Evolutionary conservation across 768 basidiomycete species (phyloP).

Genomic region (Galerina sulciceps): DNA sequence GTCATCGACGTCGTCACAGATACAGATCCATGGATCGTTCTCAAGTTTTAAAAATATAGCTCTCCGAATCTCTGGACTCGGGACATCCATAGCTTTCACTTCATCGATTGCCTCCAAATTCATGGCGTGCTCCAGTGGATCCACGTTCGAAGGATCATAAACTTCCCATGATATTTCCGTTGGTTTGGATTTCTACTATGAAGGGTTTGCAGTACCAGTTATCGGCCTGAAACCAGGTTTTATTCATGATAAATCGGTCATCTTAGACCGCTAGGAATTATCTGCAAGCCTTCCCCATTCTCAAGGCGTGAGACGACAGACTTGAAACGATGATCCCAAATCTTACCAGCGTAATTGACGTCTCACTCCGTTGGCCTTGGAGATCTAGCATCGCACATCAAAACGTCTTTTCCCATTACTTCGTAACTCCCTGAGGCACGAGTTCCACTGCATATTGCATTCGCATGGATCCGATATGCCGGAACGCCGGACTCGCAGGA

Average conservation of each 20-base stretch:
- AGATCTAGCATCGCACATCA: constrained; percentile 28
- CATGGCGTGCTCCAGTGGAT: constrained; percentile 16
- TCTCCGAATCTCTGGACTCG: constrained; percentile 29
- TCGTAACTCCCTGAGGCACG: constrained; percentile 26
- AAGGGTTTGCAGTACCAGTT: constrained; percentile 5
- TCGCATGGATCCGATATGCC: constrained; percentile 32
- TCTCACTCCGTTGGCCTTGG: constrained; percentile 27
- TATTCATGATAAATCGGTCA: constrained; percentile 8
- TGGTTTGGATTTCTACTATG: constrained; percentile 8
- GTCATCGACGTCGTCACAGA: constrained; percentile 22
- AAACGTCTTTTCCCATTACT: constrained; percentile 25
- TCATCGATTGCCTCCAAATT: constrained; percentile 8
- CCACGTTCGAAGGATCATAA: constrained; percentile 7
- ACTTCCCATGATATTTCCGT: constrained; percentile 13
- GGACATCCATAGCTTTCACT: constrained; percentile 20
- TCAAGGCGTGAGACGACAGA: constrained; percentile 21
- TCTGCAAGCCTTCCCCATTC: constrained; percentile 5
- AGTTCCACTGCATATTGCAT: constrained; percentile 19
- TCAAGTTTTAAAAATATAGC: constrained; percentile 22
- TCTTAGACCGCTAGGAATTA: constrained; percentile 6
- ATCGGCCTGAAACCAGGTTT: constrained; percentile 4
- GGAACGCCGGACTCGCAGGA: constrained; percentile 25
- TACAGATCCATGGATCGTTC: constrained; percentile 26
- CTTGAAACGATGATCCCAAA: constrained; percentile 19
- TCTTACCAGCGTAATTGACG: constrained; percentile 20